phyloP scores from a whole-genome alignment of 2,329 filamentous ascomycete genomes.

The Diaporthe caulivora region DNA sequence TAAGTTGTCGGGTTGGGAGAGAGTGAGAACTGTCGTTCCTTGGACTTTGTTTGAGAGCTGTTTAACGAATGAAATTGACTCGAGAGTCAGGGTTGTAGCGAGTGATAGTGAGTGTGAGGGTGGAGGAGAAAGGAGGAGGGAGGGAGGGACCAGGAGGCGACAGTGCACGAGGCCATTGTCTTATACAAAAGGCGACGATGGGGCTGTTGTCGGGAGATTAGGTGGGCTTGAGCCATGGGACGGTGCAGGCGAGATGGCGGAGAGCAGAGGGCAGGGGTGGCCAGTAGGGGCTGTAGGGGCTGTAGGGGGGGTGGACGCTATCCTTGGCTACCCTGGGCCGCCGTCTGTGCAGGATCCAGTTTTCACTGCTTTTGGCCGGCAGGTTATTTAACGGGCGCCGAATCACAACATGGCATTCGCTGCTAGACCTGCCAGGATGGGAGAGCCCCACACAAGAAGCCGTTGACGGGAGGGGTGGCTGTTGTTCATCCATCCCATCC shows the following conservation, averaged over 20 bases:
- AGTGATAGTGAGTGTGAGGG: slow-evolving; percentile 58
- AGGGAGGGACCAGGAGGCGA: slow-evolving; percentile 49
- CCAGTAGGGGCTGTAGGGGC: slow-evolving; percentile 30
- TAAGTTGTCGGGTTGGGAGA: slow-evolving; percentile 47
- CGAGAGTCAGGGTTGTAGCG: slow-evolving; percentile 63
- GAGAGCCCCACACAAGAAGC: slow-evolving; percentile 11
- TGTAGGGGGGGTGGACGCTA: slow-evolving; percentile 11
- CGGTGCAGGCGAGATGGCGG: slow-evolving; percentile 29
- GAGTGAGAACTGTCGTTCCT: slow-evolving; percentile 49
- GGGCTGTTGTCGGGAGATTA: slow-evolving; percentile 38
- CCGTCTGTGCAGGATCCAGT: slow-evolving; percentile 38
- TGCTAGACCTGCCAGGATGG: slow-evolving; percentile 38
- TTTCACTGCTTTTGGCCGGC: slow-evolving; percentile 39
- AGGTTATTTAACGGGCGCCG: slow-evolving; percentile 42
- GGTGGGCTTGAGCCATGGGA: slow-evolving; percentile 19
- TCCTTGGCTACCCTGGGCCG: not conserved
- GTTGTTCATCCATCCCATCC: not conserved
- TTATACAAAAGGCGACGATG: slow-evolving; percentile 57
- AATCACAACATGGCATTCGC: slow-evolving; percentile 38
- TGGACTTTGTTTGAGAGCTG: slow-evolving; percentile 41
- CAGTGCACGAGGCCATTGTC: slow-evolving; percentile 50
- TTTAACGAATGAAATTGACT: slow-evolving; percentile 72
- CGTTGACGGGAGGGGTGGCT: slow-evolving; percentile 2
- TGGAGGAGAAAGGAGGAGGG: slow-evolving; percentile 56
- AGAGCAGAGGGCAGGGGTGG: slow-evolving; percentile 41